Evolutionary conservation across 306 rosid species (phyloP), one percentile per base, ranked within the genome.

Genomic region (Lupinus albus): DNA sequence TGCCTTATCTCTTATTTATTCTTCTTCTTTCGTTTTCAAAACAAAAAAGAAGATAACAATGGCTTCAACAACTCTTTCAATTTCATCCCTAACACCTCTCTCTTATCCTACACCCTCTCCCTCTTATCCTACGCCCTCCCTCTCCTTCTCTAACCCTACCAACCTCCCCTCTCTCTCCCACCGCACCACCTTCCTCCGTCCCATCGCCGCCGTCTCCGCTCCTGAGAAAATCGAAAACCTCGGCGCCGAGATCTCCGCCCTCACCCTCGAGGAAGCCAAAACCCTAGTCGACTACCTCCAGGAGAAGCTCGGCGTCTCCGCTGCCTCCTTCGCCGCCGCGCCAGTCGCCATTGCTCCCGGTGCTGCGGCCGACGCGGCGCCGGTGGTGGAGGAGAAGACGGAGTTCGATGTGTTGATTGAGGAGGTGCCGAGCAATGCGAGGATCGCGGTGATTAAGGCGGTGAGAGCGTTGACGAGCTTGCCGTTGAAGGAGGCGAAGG

Each of bases 401-500:
- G 95, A 88, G 73, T 88, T 88, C 46, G 95, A 88, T 39, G 91
- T 88, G 52, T 76, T 88, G 2, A 88, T 88, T 55, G 95, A 88
- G 60, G 95, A 88, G 0, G 95, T 88, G 0, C 95, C 95, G 7
- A 88, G 84, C 71, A 85, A 76, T 56, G 81, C 87, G 4, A 79
- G 95, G 67, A 88, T 88, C 10, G 66, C 88, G 64, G 95, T 88
- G 70, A 88, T 88, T 8, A 88, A 88, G 78, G 75, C 95, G 33
- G 95, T 85, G 35, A 85, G 95, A 63, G 61, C 68, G 0, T 54
- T 85, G 91, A 88, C 95, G 71, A 88, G 81, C 84, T 69, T 88
- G 84, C 88, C 95, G 11, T 61, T 88, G 79, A 88, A 88, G 78
- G 95, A 88, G 55, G 95, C 95, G 1, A 88, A 88, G 64, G 95